Base-by-base conservation (phyloP, 805 yeast genomes). In the Ogataea populi-albae region DNA sequence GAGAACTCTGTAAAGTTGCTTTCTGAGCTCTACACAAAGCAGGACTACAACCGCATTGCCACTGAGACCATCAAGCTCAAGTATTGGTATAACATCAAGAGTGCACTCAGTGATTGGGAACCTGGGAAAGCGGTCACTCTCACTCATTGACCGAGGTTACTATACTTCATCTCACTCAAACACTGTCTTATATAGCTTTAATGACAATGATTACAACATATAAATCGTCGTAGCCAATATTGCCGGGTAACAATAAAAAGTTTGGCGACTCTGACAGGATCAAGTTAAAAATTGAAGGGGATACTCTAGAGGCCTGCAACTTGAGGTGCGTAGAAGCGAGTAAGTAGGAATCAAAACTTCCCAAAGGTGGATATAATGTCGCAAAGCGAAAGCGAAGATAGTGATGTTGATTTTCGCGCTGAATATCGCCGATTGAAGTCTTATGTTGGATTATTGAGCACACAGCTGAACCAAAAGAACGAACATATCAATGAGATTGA, bases 11-110 rank as follows among this genome's bases (percentile, higher is more conserved):
- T 74, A 39, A 40, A 49, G 2, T 50, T 40, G 6, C 61, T 91
- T 32, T 68, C 68, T 3, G 45, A 57, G 5, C 69, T 81, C 2
- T 76, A 81, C 47, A 49, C 50, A 2, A 40, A 46, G 1, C 45
- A 66, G n/a, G 69, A 80, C 30, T 77, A 78, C 66, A 75, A 77
- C 8, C 51, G 59, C 1, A 82, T 91, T 10, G 78, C 82, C 33
- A 61, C 71, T 35, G 79, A 78, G 41, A 81, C 94, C 1, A 75
- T 87, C 17, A 75, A 74, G 45, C 63, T 91, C 43, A 85, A 85
- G 57, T 91, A 88, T 56, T 88, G 96, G 95, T 68, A 70, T 32
- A 89, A 85, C 54, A 77, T 91, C 22, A 76, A 76, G 32, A 72
- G 72, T 26, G 87, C 86, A 5, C 71, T 88, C 28, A 78, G 75